Evolutionary conservation across 129 eudicot species (phyloP).

Genomic region (Lactuca saligna): DNA sequence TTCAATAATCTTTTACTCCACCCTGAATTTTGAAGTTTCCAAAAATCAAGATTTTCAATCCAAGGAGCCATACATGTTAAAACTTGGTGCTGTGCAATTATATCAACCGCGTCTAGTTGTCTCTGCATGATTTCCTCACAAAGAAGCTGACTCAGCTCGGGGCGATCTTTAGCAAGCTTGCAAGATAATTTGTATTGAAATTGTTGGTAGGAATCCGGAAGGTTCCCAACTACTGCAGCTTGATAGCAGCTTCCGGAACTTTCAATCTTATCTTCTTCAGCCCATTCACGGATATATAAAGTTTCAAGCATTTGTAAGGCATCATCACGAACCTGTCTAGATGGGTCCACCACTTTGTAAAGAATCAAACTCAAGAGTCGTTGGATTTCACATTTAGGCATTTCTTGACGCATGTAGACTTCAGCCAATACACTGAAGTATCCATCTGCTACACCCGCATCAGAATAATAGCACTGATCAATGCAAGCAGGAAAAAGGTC

Average conservation of each 20-base stretch:
- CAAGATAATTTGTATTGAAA: conserved; percentile 93
- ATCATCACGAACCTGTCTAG: conserved; percentile 88
- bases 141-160: conserved; percentile 86
- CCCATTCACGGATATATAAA: conserved; percentile 85
- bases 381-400: conserved; percentile 89
- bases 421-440: conserved; percentile 95
- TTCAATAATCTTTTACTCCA: conserved; percentile 68
- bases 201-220: conserved; percentile 89
- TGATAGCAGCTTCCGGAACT: conserved; percentile 60
- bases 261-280: conserved; percentile 81
- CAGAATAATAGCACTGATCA: conserved; percentile 95
- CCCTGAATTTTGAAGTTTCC: conserved; percentile 50
- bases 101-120: conserved; percentile 54
- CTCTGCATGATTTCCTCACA: conserved; percentile 66
- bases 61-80: conserved; percentile 60
- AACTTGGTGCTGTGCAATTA: conserved; percentile 60
- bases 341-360: conserved; percentile 94
- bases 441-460: conserved; percentile 91
- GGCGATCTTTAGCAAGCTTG: conserved; percentile 91
- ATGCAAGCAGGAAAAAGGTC: conserved; percentile 97
- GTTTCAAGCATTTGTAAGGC: conserved; percentile 99
- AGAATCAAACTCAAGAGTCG: conserved; percentile 84
- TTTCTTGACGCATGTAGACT: conserved; percentile 96
- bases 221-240: conserved; percentile 92
- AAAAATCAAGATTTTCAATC: conserved; percentile 53